These are phyloP conservation scores for Orbilia quercus DNA, from an alignment of 2,329 filamentous ascomycete species.

Conservation along the genomic window DNA sequence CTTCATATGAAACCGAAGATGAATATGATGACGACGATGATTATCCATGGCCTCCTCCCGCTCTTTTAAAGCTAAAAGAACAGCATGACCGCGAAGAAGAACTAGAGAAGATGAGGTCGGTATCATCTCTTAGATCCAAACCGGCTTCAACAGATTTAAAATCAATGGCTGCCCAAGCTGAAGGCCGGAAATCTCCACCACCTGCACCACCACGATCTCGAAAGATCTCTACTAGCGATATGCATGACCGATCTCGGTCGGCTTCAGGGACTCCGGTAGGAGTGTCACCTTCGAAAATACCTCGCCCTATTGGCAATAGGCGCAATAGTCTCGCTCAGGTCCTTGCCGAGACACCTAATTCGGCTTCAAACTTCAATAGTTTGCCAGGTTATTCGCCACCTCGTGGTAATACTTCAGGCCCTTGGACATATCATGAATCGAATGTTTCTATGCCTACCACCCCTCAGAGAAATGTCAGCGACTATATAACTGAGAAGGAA, in stretches of 20 bases:
- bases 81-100: neutral
- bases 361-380: neutral
- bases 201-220: neutral
- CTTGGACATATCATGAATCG: slow-evolving; percentile 17
- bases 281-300: slow-evolving; percentile 16
- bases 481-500: neutral
- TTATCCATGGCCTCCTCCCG: slow-evolving; percentile 10
- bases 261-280: neutral
- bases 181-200: neutral
- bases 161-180: too few species aligned
- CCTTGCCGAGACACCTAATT: too few species aligned
- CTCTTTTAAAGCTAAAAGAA: neutral
- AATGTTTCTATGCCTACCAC: neutral
- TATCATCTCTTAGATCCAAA: too few species aligned
- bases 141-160: too few species aligned
- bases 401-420: too few species aligned
- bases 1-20: neutral
- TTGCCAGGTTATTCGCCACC: slow-evolving; percentile 18
- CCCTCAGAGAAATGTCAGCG: neutral
- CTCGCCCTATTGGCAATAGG: slow-evolving; percentile 1
- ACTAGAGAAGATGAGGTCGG: too few species aligned
- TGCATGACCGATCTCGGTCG: neutral
- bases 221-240: too few species aligned
- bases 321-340: neutral
- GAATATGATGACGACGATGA: slow-evolving; percentile 8